Evolutionary conservation across 1,284 basidiomycete species (phyloP), one percentile per base, ranked within the genome.

Genomic region (Moesziomyces parantarcticus): DNA sequence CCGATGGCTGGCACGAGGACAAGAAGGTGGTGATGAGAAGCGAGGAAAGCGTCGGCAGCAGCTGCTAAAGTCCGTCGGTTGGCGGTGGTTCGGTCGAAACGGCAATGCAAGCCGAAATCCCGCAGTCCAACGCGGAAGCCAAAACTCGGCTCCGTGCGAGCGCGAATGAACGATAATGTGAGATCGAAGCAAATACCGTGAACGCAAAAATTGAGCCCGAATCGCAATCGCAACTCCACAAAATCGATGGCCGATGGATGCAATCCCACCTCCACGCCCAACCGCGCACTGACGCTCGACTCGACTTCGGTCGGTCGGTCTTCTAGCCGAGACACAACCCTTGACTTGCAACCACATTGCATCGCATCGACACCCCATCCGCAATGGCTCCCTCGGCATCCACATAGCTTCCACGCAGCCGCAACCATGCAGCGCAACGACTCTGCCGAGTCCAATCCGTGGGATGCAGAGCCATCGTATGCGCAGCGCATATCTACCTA

Each of bases 391-490:
- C 16, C 7, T 39, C 14, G 18, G 16, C 36, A 39, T 39, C 36
- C 36, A 39, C 36, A 39, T 39, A 39, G 36, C 36, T 39, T 26
- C 26, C 49, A 40, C n/a, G 41, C 42, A 29, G 8, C 43, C 3
- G 44, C 39, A 32, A 26, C 6, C 14, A 56, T 69, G 66, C 53
- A 62, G 50, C 53, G 50, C 46, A 58, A 61, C 54, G 47, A 58
- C 13, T 51, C 65, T 5, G 23, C 46, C 32, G 59, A 62, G 14
- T 68, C 59, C 18, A 71, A 71, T 46, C 69, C 69, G 16, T 72
- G 69, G 69, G 69, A 59, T 4, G 26, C 59, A 5, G 56, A 61
- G 43, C 63, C 69, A 6, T 67, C 63, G 10, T 63, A 56, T 39
- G 51, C 50, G 3, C 55, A 72, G 23, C 58, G 69, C 9, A 23